These are phyloP conservation scores for Umbilicaria muhlenbergii DNA, from an alignment of 495 filamentous ascomycete genomes.

Conservation along the genomic window DNA sequence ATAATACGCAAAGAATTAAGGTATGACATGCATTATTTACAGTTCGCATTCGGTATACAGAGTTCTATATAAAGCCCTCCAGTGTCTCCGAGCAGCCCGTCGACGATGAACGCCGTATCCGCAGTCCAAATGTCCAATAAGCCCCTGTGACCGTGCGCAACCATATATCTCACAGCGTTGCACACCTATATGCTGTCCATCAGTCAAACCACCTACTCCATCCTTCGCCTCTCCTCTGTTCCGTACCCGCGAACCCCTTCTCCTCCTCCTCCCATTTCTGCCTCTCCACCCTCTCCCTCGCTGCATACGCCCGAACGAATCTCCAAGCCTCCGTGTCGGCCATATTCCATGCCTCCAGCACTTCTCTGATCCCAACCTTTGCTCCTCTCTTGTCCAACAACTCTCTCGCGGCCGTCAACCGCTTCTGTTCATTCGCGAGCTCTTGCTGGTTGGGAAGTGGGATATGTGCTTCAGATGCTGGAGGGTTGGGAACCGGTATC, in stretches of 20 bases:
- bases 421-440: constrained; percentile 17
- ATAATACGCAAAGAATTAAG: no score
- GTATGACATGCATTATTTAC: no score
- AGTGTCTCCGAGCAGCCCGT: no score
- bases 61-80: no score
- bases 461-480: background rate
- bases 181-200: background rate
- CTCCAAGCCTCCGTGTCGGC: constrained; percentile 89
- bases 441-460: constrained; percentile 34
- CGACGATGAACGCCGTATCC: no score
- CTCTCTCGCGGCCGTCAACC: constrained; percentile 39
- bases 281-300: constrained; percentile 42
- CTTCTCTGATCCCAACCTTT: constrained; percentile 30
- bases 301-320: constrained; percentile 63
- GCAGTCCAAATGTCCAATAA: no score
- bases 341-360: constrained; percentile 83
- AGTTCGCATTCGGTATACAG: no score
- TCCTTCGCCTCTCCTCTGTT: constrained; percentile 1
- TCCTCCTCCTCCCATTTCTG: constrained; percentile 58
- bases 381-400: constrained; percentile 35
- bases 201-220: constrained; percentile 11
- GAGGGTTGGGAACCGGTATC: background rate
- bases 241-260: constrained; percentile 40
- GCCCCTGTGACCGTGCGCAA: no score
- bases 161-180: no score